These are phyloP conservation scores for Fusarium ambrosium DNA, from an alignment of 2,329 filamentous ascomycete species.

Conservation along the genomic window DNA sequence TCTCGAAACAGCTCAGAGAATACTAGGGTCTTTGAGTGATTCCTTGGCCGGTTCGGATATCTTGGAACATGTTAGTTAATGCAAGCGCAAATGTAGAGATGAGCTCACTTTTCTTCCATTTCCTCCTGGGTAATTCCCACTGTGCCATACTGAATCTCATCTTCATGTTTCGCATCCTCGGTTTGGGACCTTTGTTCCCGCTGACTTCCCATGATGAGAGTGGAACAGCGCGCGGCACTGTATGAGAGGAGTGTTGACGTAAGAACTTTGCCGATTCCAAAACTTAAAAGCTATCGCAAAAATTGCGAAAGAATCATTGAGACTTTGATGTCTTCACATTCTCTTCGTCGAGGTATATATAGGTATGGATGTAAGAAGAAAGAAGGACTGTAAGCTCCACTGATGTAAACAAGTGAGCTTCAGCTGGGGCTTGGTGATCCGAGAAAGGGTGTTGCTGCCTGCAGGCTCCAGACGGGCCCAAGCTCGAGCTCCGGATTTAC, in stretches of 20 bases:
- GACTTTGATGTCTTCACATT: neutral
- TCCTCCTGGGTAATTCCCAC: conserved; percentile 57
- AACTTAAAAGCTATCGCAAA: neutral
- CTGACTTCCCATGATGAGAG: conserved; percentile 23
- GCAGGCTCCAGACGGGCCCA: conserved; percentile 24
- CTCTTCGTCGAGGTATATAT: neutral
- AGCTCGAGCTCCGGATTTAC: conserved; percentile 15
- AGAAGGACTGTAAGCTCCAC: conserved; percentile 2
- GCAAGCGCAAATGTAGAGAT: neutral
- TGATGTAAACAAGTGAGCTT: conserved; percentile 17
- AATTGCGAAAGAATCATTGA: neutral
- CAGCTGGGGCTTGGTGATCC: conserved; percentile 17
- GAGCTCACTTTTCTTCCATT: conserved; percentile 58
- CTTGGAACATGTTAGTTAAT: conserved; percentile 59
- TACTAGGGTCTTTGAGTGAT: conserved; percentile 81
- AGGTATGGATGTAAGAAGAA: neutral
- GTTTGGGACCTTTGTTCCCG: conserved; percentile 24
- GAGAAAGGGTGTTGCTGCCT: conserved; percentile 34
- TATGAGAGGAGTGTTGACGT: neutral
- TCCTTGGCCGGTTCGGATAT: conserved; percentile 86
- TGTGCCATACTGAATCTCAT: conserved; percentile 64
- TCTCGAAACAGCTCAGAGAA: conserved; percentile 84
- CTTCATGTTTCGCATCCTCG: conserved; percentile 62
- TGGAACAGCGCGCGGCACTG: neutral
- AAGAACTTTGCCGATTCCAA: too few species aligned